Percentiles rank a stretch among this genome's conserved stretches.
These are phyloP conservation scores for Mycena metata DNA, from an alignment of 768 basidiomycete species.

Conservation along the genomic window DNA sequence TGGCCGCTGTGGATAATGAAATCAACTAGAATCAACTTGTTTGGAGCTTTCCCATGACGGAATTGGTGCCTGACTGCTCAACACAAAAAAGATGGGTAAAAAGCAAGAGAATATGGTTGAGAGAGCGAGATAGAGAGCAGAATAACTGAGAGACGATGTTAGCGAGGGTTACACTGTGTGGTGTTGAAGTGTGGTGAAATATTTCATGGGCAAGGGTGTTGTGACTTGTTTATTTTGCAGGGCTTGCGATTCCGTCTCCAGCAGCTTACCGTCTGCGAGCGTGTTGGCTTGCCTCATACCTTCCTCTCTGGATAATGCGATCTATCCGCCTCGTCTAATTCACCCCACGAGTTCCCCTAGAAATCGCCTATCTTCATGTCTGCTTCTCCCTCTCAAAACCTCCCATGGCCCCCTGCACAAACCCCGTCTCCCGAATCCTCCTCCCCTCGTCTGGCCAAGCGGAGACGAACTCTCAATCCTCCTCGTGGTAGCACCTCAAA, in stretches of 20 bases:
- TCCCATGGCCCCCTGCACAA: conserved; percentile 58
- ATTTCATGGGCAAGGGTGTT: not conserved
- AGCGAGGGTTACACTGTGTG: too few species aligned
- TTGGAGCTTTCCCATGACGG: too few species aligned
- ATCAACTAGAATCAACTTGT: too few species aligned
- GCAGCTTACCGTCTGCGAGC: conserved; percentile 12
- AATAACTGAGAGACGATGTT: too few species aligned
- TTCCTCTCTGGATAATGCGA: conserved; percentile 47
- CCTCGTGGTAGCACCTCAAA: conserved; percentile 43
- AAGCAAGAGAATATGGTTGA: not conserved
- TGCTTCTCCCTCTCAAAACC: conserved; percentile 47
- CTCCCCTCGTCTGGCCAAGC: conserved; percentile 30
- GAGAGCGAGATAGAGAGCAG: too few species aligned
- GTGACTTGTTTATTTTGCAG: not conserved
- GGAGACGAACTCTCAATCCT: conserved; percentile 27
- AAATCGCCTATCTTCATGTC: conserved; percentile 51
- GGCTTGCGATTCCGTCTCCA: conserved; percentile 14
- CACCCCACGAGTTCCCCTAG: conserved; percentile 40
- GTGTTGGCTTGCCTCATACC: conserved; percentile 13
- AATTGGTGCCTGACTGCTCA: not conserved
- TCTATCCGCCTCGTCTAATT: conserved; percentile 38
- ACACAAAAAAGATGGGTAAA: not conserved
- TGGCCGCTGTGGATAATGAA: conserved; percentile 11
- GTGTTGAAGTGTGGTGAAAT: not conserved
- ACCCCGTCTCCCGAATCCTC: conserved; percentile 46